Evolutionary conservation across 495 filamentous ascomycete species (phyloP), one percentile per base, ranked within the genome.

Genomic region (Aspergillus taichungensis): DNA sequence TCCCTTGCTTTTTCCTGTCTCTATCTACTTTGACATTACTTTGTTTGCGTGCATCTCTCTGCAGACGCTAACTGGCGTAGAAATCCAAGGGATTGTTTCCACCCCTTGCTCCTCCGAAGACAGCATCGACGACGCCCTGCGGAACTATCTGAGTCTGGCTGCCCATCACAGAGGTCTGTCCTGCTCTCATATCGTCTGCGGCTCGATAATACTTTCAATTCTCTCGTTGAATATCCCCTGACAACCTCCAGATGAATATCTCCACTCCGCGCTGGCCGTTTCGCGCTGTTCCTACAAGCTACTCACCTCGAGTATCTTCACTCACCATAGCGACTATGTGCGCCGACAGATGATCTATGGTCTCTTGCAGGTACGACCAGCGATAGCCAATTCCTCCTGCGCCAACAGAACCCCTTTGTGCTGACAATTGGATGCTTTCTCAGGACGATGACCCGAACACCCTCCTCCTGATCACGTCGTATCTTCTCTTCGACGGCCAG

Each of bases 321-420:
- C 64, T 36, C 63, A 69, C 7, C 80, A 97, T 57, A 73, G 76
- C 43, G 84, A 89, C 39, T 96, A 97, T 69, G 84, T 97, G 44
- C 87, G 94, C 50, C 82, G 79, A 43, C 92, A 96, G 72, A 86
- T 98, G 55, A 79, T 96, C 44, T 92, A 94, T 68, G 83, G 86
- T 55, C 68, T 98, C 34, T 66, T 96, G 50, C 89, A 95, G 72
- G 89, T 83, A 63, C 37, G 61, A 24, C 18, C 18, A 24, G 18
- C 18, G 18, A 24, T 4, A 24, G 18, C 18, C 18, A 24, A 24
- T 24, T 4, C 18, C 18, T 24, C 18, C 18, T 24, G 18, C 18
- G 18, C 18, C 18, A 24, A 24, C 18, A 1, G 18, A 24, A 24
- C 10, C 14, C 30, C 13, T 35, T 43, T 7, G 39, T 27, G 5